These are phyloP conservation scores for Phaffia tasmanica DNA, from an alignment of 768 basidiomycete species.

Conservation along the genomic window DNA sequence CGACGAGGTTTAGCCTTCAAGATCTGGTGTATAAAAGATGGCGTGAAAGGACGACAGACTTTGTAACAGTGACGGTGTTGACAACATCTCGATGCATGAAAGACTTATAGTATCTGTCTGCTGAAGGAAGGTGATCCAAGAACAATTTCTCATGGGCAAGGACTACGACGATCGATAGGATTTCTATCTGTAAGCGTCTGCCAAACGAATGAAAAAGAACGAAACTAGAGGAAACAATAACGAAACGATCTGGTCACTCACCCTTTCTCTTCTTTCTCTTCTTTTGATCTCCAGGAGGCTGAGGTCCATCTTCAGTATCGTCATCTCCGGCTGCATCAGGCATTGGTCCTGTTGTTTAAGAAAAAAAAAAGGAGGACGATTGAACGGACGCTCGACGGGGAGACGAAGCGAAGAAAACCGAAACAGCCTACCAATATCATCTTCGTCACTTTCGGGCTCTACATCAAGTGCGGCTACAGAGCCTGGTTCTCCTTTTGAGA, in stretches of 20 bases:
- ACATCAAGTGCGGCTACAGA: neutral
- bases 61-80: conserved; percentile 79
- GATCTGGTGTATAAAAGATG: neutral
- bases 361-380: neutral
- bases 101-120: conserved; percentile 90
- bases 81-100: conserved; percentile 96
- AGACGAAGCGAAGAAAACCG: neutral
- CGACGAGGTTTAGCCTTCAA: neutral
- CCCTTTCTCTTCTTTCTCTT: conserved; percentile 22
- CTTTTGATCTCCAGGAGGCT: conserved; percentile 3
- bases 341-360: conserved; percentile 5
- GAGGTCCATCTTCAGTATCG: conserved; percentile 14
- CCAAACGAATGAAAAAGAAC: neutral
- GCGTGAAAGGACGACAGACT: conserved; percentile 44
- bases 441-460: conserved; percentile 11
- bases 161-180: conserved; percentile 44
- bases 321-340: conserved; percentile 10
- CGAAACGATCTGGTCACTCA: neutral
- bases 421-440: conserved; percentile 10
- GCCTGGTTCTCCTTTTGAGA: neutral
- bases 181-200: neutral
- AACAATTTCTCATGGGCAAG: conserved; percentile 87
- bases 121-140: conserved; percentile 78
- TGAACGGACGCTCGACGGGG: neutral
- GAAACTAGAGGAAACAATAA: neutral